Evolutionary conservation across 139 green algal species (phyloP).

Genomic region (Eudorina sp.): DNA sequence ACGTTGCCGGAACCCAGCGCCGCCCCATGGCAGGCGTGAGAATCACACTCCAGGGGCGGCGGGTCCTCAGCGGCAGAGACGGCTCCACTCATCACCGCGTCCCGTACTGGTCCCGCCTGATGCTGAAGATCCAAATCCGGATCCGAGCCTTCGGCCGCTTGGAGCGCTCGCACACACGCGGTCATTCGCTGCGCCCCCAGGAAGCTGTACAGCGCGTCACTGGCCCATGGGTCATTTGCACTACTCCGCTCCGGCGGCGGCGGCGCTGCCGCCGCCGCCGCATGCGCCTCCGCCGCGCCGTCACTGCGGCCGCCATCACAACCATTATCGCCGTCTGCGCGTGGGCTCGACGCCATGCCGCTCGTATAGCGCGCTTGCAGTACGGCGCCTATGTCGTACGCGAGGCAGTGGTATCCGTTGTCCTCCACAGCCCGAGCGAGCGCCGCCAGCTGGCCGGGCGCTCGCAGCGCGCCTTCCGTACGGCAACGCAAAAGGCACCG

Average conservation of each 20-base stretch:
- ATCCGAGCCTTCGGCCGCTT: too few species aligned
- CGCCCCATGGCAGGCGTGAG: too few species aligned
- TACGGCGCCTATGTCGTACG: background rate
- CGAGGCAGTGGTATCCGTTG: background rate
- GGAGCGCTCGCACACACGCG: background rate
- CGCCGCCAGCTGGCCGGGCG: background rate
- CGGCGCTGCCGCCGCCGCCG: background rate
- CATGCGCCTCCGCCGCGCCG: background rate
- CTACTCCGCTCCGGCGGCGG: background rate
- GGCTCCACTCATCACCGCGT: too few species aligned
- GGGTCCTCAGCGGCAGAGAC: too few species aligned
- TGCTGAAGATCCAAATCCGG: too few species aligned
- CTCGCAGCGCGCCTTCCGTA: background rate
- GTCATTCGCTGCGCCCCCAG: background rate
- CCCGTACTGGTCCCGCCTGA: too few species aligned
- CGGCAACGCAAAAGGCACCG: background rate
- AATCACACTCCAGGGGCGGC: too few species aligned
- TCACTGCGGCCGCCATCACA: too few species aligned
- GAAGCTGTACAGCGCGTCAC: background rate
- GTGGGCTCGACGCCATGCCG: too few species aligned
- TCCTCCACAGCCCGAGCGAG: background rate
- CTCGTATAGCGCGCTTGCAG: background rate
- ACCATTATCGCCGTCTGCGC: too few species aligned
- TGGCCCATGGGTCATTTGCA: background rate
- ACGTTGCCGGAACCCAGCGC: too few species aligned